These are phyloP conservation scores for Stachybotrys elegans DNA, from an alignment of 2,329 filamentous ascomycete species.

Conservation along the genomic window DNA sequence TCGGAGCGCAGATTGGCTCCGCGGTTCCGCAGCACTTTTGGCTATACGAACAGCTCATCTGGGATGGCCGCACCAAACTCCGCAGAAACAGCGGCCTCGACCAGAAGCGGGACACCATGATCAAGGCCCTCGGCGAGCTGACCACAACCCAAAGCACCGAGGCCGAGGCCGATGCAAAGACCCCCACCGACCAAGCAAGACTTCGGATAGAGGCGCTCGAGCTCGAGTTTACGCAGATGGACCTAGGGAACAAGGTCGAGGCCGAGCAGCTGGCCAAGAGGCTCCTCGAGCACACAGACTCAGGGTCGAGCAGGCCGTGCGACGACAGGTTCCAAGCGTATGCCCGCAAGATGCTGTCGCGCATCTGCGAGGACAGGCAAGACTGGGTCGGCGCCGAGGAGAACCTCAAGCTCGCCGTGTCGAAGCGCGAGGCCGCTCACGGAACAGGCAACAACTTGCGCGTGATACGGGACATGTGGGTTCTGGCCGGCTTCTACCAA, in stretches of 20 bases:
- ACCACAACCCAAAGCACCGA: slow-evolving; percentile 8
- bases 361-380: slow-evolving; percentile 25
- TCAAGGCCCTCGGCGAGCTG: slow-evolving; percentile 22
- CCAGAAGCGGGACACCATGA: slow-evolving; percentile 21
- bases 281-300: slow-evolving; percentile 21
- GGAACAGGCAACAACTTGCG: slow-evolving; percentile 27
- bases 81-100: slow-evolving; percentile 25
- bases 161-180: slow-evolving; percentile 12
- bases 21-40: slow-evolving; percentile 24
- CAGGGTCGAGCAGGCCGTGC: slow-evolving; percentile 15
- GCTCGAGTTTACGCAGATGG: slow-evolving; percentile 34
- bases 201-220: slow-evolving; percentile 27
- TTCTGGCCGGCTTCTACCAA: slow-evolving; percentile 27
- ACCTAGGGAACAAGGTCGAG: slow-evolving; percentile 23
- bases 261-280: slow-evolving; percentile 25
- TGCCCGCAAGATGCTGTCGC: slow-evolving; percentile 31
- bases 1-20: slow-evolving; percentile 23
- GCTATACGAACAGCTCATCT: slow-evolving; percentile 34
- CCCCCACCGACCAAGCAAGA: too few relatives aligned
- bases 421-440: slow-evolving; percentile 29
- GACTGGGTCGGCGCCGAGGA: slow-evolving; percentile 26
- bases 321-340: slow-evolving; percentile 32
- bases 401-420: slow-evolving; percentile 25
- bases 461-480: slow-evolving; percentile 34
- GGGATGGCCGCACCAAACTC: slow-evolving; percentile 30